A percentile compares a stretch with the other conserved stretches of the same genome.
Evolutionary conservation across 75 land plant species (phyloP).

Genomic region (Pinus taeda): DNA sequence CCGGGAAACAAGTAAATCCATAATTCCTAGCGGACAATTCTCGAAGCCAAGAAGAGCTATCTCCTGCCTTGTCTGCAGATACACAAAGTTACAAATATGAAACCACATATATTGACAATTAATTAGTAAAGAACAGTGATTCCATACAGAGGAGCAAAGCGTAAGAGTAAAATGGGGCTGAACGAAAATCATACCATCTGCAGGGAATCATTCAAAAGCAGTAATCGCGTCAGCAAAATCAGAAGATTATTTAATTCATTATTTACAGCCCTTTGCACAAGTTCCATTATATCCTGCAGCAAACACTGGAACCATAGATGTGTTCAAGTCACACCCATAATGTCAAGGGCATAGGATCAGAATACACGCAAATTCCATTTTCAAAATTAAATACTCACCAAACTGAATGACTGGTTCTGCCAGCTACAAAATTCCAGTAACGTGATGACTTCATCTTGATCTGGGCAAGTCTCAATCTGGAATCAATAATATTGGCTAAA

Average conservation of each 20-base stretch:
- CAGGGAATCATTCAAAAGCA: constrained; percentile 19
- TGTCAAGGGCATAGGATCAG: background rate
- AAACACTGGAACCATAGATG: constrained; percentile 16
- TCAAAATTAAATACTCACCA: constrained; percentile 12
- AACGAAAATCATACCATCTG: constrained; percentile 16
- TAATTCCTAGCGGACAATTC: constrained; percentile 18
- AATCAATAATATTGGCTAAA: background rate
- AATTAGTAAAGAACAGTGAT: background rate
- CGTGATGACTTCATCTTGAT: constrained; percentile 23
- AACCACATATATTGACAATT: background rate
- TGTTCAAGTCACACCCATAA: constrained; percentile 9
- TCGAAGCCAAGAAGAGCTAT: constrained; percentile 25
- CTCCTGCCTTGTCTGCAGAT: constrained; percentile 26
- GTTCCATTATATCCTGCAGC: constrained; percentile 28
- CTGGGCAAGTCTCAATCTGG: constrained; percentile 33
- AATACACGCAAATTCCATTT: background rate
- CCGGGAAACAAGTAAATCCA: constrained; percentile 16
- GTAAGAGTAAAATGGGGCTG: background rate
- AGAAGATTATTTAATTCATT: constrained; percentile 24
- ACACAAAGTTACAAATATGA: background rate
- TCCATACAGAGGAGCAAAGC: background rate
- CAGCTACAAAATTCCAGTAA: constrained; percentile 30
- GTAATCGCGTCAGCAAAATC: constrained; percentile 9
- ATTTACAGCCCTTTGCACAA: constrained; percentile 22
- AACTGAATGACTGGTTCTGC: constrained; percentile 21